Evolutionary conservation across 2,329 filamentous ascomycete species (phyloP).

Genomic region (Mariannaea sp.): DNA sequence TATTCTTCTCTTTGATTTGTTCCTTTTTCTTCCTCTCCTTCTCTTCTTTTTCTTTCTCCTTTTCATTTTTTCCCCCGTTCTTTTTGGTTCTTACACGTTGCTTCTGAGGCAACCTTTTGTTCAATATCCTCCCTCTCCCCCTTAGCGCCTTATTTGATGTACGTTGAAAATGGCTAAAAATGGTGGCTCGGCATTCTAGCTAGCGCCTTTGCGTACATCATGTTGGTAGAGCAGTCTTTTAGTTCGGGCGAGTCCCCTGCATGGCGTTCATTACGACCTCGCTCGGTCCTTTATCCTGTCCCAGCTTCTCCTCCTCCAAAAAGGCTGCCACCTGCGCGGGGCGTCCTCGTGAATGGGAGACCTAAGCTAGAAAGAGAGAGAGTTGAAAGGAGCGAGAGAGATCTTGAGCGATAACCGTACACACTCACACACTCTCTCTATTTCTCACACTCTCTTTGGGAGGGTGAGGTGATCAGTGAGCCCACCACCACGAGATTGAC

Average conservation of each 20-base stretch:
- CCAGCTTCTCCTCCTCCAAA: slow-evolving; percentile 26
- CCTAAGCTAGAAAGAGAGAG: slow-evolving; percentile 1
- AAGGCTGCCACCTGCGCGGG: slow-evolving; percentile 28
- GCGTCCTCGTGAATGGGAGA: slow-evolving; percentile 32
- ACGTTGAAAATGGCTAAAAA: slow-evolving; percentile 13
- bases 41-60: slow-evolving; percentile 15
- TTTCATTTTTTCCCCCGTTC: slow-evolving; percentile 26
- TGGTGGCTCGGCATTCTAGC: slow-evolving; percentile 16
- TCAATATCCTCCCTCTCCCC: background rate
- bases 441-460: slow-evolving; percentile 19
- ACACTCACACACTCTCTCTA: background rate
- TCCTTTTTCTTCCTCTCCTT: too few relatives aligned
- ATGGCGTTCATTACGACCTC: slow-evolving; percentile 23
- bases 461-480: slow-evolving; percentile 37
- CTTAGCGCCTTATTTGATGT: slow-evolving; percentile 22
- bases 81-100: slow-evolving; percentile 13
- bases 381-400: slow-evolving; percentile 1
- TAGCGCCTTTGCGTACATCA: slow-evolving; percentile 13
- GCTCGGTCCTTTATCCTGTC: slow-evolving; percentile 17
- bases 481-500: slow-evolving; percentile 30
- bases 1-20: too few relatives aligned
- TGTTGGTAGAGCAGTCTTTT: background rate
- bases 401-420: background rate
- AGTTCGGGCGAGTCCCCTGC: slow-evolving; percentile 22
- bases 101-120: slow-evolving; percentile 20